Conservation (phyloP, 2,329 filamentous ascomycete genomes). For the Trichothecium roseum region DNA sequence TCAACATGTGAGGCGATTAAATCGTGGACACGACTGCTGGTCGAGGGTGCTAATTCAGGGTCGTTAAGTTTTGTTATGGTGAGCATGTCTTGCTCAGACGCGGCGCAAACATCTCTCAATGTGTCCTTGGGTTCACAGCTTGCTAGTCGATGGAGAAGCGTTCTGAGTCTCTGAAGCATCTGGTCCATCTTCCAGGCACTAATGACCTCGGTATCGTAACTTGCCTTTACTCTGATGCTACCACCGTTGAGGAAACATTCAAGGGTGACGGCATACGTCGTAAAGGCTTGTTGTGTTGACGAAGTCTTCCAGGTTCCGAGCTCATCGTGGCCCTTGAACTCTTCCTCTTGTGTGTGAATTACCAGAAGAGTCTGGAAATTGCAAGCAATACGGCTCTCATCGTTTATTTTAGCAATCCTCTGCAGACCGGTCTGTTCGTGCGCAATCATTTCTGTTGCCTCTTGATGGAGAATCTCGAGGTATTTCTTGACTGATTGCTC, state of each 20-base stretch:
- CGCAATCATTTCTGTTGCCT: conserved; percentile 6
- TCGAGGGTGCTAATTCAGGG: not conserved
- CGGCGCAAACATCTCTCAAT: not conserved
- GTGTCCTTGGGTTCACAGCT: not conserved
- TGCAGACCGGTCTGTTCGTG: conserved; percentile 10
- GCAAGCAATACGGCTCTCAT: conserved; percentile 3
- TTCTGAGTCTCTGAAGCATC: not conserved
- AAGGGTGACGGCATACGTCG: conserved; percentile 1
- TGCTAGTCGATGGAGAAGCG: not conserved
- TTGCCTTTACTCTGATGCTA: not conserved
- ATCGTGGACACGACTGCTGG: conserved; percentile 1
- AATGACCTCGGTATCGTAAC: not conserved
- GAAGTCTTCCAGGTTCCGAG: not conserved
- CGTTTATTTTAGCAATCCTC: conserved; percentile 5
- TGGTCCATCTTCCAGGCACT: not conserved
- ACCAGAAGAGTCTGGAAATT: conserved; percentile 8
- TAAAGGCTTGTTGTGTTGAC: not conserved
- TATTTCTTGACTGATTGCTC: conserved; percentile 22
- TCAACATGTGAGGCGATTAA: conserved; percentile 1
- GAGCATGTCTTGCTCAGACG: too few relatives aligned
- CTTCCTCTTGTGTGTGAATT: conserved; percentile 6
- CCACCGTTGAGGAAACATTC: not conserved
- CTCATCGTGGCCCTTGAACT: not conserved
- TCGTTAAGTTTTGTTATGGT: not conserved
- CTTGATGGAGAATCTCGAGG: conserved; percentile 20